Conservation (phyloP, 2,329 filamentous ascomycete genomes). For the Canariomyces notabilis region DNA sequence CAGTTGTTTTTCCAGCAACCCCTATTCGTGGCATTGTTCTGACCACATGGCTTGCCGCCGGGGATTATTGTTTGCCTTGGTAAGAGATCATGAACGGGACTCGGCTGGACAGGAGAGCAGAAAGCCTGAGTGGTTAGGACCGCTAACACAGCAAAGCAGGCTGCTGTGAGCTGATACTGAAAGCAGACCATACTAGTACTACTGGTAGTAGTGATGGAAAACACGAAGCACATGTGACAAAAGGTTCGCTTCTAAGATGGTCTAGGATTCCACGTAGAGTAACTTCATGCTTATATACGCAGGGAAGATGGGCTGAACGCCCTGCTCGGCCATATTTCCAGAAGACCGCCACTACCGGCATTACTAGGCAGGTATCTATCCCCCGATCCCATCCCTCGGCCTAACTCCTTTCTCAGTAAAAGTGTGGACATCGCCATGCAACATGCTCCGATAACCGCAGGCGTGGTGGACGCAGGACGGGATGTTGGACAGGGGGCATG, state of each 20-base stretch:
- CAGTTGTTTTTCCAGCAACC: slow-evolving; percentile 31
- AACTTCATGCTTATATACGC: too few relatives aligned
- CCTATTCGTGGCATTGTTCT: slow-evolving; percentile 29
- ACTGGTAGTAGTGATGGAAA: slow-evolving; percentile 3
- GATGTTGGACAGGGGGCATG: slow-evolving; percentile 1
- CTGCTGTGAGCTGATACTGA: slow-evolving; percentile 1
- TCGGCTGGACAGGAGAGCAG: slow-evolving; percentile 6
- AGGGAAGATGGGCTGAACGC: too few relatives aligned
- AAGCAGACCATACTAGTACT: too few relatives aligned
- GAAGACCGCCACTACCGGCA: too few relatives aligned
- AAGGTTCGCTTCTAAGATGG: not conserved
- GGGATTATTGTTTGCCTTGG: slow-evolving; percentile 25
- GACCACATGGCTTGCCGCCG: slow-evolving; percentile 26
- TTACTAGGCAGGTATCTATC: not conserved
- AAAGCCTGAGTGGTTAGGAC: not conserved
- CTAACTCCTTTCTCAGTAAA: not conserved
- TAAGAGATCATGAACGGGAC: slow-evolving; percentile 13
- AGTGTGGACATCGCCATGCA: not conserved
- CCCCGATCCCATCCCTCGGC: not conserved
- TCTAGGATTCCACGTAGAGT: too few relatives aligned
- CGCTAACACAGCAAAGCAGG: slow-evolving; percentile 10
- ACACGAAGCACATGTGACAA: not conserved
- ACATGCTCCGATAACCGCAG: slow-evolving; percentile 4
- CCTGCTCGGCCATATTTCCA: too few relatives aligned
- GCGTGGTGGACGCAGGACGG: slow-evolving; percentile 1